Conservation (phyloP, 371 early-diverging fungal species). For the Paramicrosporidium saccamoebae region DNA sequence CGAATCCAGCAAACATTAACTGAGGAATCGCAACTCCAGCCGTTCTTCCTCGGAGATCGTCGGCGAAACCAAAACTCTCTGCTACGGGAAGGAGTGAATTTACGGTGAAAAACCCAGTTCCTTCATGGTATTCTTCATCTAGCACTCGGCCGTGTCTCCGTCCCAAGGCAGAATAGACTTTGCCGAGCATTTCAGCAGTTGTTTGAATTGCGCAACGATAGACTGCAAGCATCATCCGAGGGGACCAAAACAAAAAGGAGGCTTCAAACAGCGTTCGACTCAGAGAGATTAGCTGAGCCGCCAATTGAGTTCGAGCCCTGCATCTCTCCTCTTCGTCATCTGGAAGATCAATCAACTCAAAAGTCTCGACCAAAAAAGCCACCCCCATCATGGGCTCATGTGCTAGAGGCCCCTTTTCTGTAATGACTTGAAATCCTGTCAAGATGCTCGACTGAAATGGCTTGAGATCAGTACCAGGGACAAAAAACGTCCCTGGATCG, state of each 20-base stretch:
- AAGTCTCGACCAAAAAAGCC: constrained; percentile 39
- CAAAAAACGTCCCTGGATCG: constrained; percentile 3
- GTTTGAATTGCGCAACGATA: constrained; percentile 84
- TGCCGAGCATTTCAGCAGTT: constrained; percentile 68
- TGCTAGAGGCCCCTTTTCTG: constrained; percentile 62
- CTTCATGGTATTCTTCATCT: constrained; percentile 75
- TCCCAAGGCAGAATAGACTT: constrained; percentile 69
- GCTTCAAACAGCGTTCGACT: constrained; percentile 42
- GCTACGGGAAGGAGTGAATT: constrained; percentile 70
- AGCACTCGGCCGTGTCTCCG: constrained; percentile 50
- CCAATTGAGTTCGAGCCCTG: constrained; percentile 4
- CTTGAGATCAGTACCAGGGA: constrained; percentile 1
- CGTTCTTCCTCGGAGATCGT: constrained; percentile 71
- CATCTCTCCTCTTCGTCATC: too few relatives aligned
- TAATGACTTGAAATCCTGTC: constrained; percentile 83
- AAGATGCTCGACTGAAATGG: constrained; percentile 28
- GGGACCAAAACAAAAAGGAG: constrained; percentile 70
- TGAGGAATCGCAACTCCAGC: constrained; percentile 81
- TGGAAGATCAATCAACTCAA: constrained; percentile 14
- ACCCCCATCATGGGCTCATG: constrained; percentile 69
- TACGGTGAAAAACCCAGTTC: constrained; percentile 75
- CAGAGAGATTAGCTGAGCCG: constrained; percentile 57
- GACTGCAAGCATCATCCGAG: constrained; percentile 69
- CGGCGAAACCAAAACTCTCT: constrained; percentile 95
- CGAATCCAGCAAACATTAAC: constrained; percentile 64